Percentiles rank a stretch among this genome's conserved stretches.
phyloP scores from a whole-genome alignment of 164 flowering plant species.

The Buxus sempervirens region DNA sequence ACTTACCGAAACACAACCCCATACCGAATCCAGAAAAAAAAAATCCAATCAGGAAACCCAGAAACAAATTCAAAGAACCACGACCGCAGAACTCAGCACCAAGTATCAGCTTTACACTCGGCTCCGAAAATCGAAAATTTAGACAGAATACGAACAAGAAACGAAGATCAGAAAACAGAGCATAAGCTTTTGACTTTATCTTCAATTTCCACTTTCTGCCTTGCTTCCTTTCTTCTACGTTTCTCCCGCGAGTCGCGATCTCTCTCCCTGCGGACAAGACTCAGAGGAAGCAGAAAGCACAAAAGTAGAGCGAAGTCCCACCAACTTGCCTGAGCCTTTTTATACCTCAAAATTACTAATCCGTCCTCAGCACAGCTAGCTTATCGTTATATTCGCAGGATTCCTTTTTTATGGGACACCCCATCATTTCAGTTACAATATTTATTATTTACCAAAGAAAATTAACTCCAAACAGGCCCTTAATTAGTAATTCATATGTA shows the following conservation, averaged over 20 bases:
- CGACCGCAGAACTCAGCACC: neutral
- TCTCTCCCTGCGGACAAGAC: neutral
- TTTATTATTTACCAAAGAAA: no score
- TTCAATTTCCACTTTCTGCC: no score
- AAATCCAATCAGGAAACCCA: slow-evolving; percentile 4
- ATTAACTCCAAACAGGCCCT: no score
- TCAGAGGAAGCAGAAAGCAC: neutral
- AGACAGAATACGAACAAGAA: neutral
- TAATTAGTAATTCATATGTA: no score
- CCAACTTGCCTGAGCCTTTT: neutral
- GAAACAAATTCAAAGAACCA: neutral
- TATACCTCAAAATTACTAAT: no score
- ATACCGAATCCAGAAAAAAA: neutral
- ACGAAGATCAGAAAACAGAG: neutral
- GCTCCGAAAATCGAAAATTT: neutral
- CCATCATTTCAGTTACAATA: no score
- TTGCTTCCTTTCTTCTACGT: neutral
- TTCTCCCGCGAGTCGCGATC: no score
- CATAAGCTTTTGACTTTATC: neutral
- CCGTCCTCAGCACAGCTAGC: no score
- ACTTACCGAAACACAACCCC: neutral
- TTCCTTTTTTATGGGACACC: no score
- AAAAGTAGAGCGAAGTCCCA: neutral
- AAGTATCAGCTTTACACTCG: neutral
- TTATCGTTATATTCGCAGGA: no score